A percentile compares a stretch with the other conserved stretches of the same genome.
Evolutionary conservation across 345 rosid genomes (phyloP).

Genomic region (Eucalyptus tenuipes): DNA sequence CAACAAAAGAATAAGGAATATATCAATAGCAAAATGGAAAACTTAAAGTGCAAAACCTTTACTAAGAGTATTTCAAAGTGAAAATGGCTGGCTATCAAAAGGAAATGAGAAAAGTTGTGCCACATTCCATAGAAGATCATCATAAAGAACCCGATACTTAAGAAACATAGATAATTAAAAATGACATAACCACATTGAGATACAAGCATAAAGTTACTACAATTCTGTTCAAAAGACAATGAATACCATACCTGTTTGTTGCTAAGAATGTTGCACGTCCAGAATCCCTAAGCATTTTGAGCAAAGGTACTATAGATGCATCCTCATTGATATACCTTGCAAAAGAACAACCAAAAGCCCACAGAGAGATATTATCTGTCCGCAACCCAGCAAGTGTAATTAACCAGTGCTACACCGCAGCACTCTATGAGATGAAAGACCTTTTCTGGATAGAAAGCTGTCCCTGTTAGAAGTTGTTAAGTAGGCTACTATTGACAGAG

Average conservation of each 20-base stretch:
- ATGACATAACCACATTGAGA: not conserved
- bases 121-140: not conserved
- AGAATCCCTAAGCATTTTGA: slow-evolving; percentile 85
- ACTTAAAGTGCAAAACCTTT: not conserved
- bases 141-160: not conserved
- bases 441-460: not conserved
- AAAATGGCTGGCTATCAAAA: not conserved
- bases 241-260: slow-evolving; percentile 65
- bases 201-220: not conserved
- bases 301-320: slow-evolving; percentile 60
- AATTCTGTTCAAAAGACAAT: not conserved
- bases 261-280: slow-evolving; percentile 94
- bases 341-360: not conserved
- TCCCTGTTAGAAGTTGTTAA: not conserved
- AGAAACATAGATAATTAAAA: not conserved
- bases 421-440: not conserved
- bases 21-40: not conserved
- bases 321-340: slow-evolving; percentile 85
- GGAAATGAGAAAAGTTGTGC: not conserved
- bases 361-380: not conserved
- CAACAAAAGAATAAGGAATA: slow-evolving; percentile 8
- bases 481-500: not conserved
- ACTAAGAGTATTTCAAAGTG: not conserved
- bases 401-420: not conserved
- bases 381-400: not conserved